Conservation (phyloP, 495 filamentous ascomycete species). For the Xylaria grammica region DNA sequence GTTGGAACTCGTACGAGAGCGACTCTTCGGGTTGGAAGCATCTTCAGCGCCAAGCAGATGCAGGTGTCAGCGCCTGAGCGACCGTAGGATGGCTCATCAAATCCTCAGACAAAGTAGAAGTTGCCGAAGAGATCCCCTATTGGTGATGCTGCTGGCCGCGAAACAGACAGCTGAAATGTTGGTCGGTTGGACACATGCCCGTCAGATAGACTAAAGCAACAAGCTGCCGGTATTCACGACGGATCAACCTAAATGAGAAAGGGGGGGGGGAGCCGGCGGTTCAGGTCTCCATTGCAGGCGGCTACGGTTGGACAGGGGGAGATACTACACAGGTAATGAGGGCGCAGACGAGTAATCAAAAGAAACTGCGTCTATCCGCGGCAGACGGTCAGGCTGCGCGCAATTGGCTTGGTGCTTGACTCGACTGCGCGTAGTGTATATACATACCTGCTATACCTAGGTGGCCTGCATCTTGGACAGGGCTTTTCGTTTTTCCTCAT, state of each 20-base stretch:
- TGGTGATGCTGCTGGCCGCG: slow-evolving; percentile 11
- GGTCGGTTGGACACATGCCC: slow-evolving; percentile 18
- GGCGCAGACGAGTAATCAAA: slow-evolving; percentile 6
- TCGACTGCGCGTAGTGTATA: neutral
- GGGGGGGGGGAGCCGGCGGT: neutral
- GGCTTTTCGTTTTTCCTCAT: neutral
- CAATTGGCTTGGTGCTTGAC: slow-evolving; percentile 14
- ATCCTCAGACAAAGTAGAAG: slow-evolving; percentile 2
- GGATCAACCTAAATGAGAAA: neutral
- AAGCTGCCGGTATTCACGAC: neutral
- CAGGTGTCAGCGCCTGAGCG: slow-evolving; percentile 17
- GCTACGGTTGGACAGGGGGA: neutral
- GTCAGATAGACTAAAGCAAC: neutral
- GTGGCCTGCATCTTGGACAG: slow-evolving; percentile 17
- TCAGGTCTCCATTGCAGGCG: neutral
- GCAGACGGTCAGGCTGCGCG: slow-evolving; percentile 5
- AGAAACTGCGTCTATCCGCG: slow-evolving; percentile 7
- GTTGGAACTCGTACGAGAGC: neutral
- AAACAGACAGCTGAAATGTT: slow-evolving; percentile 21
- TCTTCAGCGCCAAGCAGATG: slow-evolving; percentile 6
- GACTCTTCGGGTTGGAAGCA: neutral
- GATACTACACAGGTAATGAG: neutral
- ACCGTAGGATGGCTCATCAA: slow-evolving; percentile 13
- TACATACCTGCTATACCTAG: neutral
- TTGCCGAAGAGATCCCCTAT: neutral